Conservation (phyloP, 805 yeast genomes). For the Helenozyma rhizophorensis region DNA sequence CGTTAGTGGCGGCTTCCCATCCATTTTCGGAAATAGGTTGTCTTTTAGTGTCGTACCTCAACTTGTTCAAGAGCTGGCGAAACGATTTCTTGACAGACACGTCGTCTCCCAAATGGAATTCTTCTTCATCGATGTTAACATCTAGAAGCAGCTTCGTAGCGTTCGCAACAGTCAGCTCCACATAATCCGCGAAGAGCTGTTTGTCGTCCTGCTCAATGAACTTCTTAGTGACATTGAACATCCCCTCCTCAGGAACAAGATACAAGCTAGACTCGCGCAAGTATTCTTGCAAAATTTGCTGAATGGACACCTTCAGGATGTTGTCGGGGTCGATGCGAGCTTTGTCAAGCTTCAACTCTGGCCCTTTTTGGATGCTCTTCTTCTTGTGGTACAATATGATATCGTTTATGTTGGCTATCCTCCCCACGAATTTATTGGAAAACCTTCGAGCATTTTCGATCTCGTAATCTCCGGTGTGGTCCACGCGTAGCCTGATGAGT, state of each 20-base stretch:
- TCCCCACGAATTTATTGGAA: constrained; percentile 85
- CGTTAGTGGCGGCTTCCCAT: no score
- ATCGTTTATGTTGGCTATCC: constrained; percentile 87
- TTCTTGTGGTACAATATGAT: constrained; percentile 67
- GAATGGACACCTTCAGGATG: constrained; percentile 28
- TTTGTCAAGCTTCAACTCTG: constrained; percentile 36
- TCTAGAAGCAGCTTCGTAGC: constrained; percentile 48
- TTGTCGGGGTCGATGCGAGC: constrained; percentile 1
- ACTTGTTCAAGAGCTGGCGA: constrained; percentile 14
- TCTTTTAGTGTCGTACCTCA: constrained; percentile 10
- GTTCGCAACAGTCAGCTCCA: constrained; percentile 50
- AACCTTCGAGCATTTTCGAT: constrained; percentile 88
- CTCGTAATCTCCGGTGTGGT: constrained; percentile 85
- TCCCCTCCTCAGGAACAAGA: constrained; percentile 69
- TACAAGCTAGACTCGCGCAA: constrained; percentile 60
- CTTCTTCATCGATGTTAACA: constrained; percentile 40
- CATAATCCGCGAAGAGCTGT: constrained; percentile 58
- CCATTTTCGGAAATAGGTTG: no score
- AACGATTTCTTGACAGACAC: constrained; percentile 11
- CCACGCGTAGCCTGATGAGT: constrained; percentile 74
- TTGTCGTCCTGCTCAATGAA: constrained; percentile 84
- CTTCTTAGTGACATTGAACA: constrained; percentile 65
- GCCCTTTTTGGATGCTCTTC: constrained; percentile 19
- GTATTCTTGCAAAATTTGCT: constrained; percentile 58
- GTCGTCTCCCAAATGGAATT: constrained; percentile 26